Evolutionary conservation across 2,329 filamentous ascomycete genomes (phyloP).

Genomic region (Ploettnerulaceae sp.): DNA sequence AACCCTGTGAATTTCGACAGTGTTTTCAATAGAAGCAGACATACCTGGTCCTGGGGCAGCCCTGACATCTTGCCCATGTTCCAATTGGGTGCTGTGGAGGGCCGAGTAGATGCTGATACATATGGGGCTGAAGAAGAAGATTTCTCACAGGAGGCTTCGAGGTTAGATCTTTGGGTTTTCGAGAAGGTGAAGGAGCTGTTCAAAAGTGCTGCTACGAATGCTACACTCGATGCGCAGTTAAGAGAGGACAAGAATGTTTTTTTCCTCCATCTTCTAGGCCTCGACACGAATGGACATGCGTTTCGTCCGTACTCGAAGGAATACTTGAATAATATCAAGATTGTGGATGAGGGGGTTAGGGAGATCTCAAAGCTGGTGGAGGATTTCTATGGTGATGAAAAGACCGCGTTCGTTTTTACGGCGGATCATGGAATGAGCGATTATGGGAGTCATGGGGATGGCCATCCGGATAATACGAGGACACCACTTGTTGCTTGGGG

Average conservation of each 20-base stretch:
- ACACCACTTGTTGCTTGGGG: constrained; percentile 94
- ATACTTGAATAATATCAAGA: constrained; percentile 88
- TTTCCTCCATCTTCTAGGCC: constrained; percentile 86
- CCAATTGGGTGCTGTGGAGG: constrained; percentile 81
- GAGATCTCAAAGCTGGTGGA: constrained; percentile 79
- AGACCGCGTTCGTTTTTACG: constrained; percentile 94
- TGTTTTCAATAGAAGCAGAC: constrained; percentile 92
- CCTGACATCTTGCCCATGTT: constrained; percentile 99
- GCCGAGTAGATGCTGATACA: constrained; percentile 78
- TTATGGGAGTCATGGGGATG: constrained; percentile 98
- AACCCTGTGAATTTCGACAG: constrained; percentile 99
- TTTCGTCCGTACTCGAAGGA: constrained; percentile 92
- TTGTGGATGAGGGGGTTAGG: constrained; percentile 86
- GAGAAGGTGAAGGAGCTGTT: constrained; percentile 88
- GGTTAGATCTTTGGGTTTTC: constrained; percentile 92
- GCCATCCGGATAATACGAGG: constrained; percentile 93
- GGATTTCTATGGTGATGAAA: constrained; percentile 75
- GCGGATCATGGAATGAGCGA: constrained; percentile 99
- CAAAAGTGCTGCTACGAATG: constrained; percentile 69
- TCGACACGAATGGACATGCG: constrained; percentile 85
- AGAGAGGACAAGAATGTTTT: constrained; percentile 86
- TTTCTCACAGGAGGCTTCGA: constrained; percentile 74
- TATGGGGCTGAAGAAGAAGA: constrained; percentile 86
- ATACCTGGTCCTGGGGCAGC: constrained; percentile 99
- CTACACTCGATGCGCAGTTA: constrained; percentile 66